Conservation (phyloP, 2,329 filamentous ascomycete genomes). For the Didymellaceae sp. region DNA sequence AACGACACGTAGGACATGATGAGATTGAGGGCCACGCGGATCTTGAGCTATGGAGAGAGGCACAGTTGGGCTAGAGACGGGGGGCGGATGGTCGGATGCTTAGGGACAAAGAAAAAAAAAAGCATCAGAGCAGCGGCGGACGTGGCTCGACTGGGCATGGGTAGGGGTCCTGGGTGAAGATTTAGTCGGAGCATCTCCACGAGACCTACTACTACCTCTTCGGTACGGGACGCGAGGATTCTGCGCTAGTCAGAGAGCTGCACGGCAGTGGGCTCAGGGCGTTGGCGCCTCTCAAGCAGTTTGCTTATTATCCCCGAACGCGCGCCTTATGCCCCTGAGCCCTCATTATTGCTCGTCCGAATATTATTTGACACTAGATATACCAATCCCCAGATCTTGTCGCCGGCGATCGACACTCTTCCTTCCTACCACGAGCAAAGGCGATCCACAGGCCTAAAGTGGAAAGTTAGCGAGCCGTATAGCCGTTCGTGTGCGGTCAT, state of each 20-base stretch:
- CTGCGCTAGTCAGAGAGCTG: conserved; percentile 13
- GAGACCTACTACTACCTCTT: too few relatives aligned
- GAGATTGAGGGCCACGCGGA: conserved; percentile 12
- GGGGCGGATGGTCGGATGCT: too few relatives aligned
- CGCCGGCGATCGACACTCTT: conserved; percentile 17
- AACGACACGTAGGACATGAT: conserved; percentile 16
- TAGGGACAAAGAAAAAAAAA: background rate
- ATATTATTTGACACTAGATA: background rate
- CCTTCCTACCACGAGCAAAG: conserved; percentile 14
- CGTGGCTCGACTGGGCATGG: conserved; percentile 14
- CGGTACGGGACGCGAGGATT: conserved; percentile 11
- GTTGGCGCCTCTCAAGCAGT: conserved; percentile 11
- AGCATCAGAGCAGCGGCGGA: background rate
- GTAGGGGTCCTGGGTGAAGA: background rate
- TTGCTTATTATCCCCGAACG: conserved; percentile 11
- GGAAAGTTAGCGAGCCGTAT: conserved; percentile 12
- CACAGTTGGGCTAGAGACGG: background rate
- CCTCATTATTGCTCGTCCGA: background rate
- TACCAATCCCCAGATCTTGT: conserved; percentile 5
- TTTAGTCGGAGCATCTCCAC: conserved; percentile 6
- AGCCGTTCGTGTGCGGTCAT: conserved; percentile 19
- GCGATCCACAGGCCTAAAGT: conserved; percentile 5
- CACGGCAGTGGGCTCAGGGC: conserved; percentile 17
- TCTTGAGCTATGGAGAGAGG: conserved; percentile 2
- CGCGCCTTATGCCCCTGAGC: conserved; percentile 15